Percentiles rank a stretch among this genome's conserved stretches.
Conservation (phyloP, 805 yeast genomes). For the Pichia phayaonensis region DNA sequence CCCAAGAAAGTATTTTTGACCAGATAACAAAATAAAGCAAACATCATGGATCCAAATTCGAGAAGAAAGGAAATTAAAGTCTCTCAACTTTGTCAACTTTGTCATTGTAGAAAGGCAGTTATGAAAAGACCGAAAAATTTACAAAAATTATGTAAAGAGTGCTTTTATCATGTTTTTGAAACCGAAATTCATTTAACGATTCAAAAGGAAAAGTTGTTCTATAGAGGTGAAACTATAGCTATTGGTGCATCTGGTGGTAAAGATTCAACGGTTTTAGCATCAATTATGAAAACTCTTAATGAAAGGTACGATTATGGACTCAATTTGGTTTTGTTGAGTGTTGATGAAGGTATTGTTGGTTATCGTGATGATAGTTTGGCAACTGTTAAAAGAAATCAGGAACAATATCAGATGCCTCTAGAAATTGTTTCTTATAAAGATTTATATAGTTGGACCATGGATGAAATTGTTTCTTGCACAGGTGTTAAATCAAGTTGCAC, state of each 20-base stretch:
- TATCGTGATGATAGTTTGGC: slow-evolving; percentile 96
- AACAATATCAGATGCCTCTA: slow-evolving; percentile 45
- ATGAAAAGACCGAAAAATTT: slow-evolving; percentile 88
- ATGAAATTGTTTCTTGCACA: slow-evolving; percentile 89
- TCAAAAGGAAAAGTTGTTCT: slow-evolving; percentile 55
- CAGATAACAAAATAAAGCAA: no score
- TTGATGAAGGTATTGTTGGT: slow-evolving; percentile 96
- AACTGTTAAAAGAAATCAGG: slow-evolving; percentile 88
- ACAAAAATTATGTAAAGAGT: slow-evolving; percentile 81
- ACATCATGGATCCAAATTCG: not conserved
- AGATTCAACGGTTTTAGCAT: slow-evolving; percentile 92
- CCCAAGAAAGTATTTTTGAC: no score
- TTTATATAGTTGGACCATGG: slow-evolving; percentile 97
- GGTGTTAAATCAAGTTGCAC: slow-evolving; percentile 94
- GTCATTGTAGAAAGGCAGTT: slow-evolving; percentile 75
- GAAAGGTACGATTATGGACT: slow-evolving; percentile 85
- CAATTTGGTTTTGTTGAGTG: slow-evolving; percentile 71
- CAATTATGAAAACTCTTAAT: slow-evolving; percentile 76
- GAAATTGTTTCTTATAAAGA: slow-evolving; percentile 69
- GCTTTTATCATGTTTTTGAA: slow-evolving; percentile 87
- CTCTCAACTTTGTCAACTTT: slow-evolving; percentile 65
- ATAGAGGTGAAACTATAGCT: slow-evolving; percentile 81
- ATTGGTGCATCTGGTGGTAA: slow-evolving; percentile 99
- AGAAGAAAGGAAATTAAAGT: slow-evolving; percentile 26
- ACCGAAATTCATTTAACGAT: slow-evolving; percentile 94